Percentiles rank a stretch among this genome's conserved stretches.
phyloP scores from a whole-genome alignment of 306 rosid genomes.

The Cicer bijugum region DNA sequence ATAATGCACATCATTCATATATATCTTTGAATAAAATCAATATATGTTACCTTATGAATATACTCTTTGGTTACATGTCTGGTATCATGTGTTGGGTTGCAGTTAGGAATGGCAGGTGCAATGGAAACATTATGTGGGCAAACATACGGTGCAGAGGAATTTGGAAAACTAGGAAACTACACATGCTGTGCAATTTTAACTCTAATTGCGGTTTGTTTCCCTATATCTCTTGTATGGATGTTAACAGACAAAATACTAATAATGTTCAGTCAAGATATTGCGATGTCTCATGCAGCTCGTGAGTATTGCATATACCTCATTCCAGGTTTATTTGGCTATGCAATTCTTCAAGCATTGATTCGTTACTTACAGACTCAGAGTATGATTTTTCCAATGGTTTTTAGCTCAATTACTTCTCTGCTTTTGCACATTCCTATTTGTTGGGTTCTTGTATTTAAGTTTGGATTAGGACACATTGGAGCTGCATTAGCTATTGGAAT shows the following conservation, averaged over 20 bases:
- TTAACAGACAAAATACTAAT: conserved; percentile 59
- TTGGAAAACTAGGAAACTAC: conserved; percentile 57
- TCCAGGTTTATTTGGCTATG: conserved; percentile 53
- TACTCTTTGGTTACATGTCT: too few relatives aligned
- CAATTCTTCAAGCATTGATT: conserved; percentile 53
- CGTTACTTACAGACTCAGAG: conserved; percentile 59
- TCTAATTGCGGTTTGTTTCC: conserved; percentile 57
- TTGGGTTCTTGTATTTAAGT: conserved; percentile 60
- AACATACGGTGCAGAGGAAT: conserved; percentile 63
- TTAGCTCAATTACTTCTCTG: conserved; percentile 46
- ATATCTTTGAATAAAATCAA: too few relatives aligned
- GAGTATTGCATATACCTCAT: conserved; percentile 53
- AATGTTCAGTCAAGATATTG: conserved; percentile 58
- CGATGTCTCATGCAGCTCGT: conserved; percentile 49
- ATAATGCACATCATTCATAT: too few relatives aligned
- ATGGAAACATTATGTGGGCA: conserved; percentile 73
- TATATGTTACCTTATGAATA: too few relatives aligned
- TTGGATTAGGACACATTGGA: conserved; percentile 56
- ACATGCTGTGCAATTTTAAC: conserved; percentile 54
- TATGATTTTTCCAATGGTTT: conserved; percentile 57
- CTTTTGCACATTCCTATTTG: conserved; percentile 61
- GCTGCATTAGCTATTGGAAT: conserved; percentile 69
- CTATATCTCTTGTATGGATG: conserved; percentile 59
- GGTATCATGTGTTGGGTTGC: conserved; percentile 8
- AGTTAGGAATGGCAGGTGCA: conserved; percentile 70